These are phyloP conservation scores for Bryum argenteum DNA, from an alignment of 225 moss, liverwort and hornwort genomes.

Conservation along the genomic window DNA sequence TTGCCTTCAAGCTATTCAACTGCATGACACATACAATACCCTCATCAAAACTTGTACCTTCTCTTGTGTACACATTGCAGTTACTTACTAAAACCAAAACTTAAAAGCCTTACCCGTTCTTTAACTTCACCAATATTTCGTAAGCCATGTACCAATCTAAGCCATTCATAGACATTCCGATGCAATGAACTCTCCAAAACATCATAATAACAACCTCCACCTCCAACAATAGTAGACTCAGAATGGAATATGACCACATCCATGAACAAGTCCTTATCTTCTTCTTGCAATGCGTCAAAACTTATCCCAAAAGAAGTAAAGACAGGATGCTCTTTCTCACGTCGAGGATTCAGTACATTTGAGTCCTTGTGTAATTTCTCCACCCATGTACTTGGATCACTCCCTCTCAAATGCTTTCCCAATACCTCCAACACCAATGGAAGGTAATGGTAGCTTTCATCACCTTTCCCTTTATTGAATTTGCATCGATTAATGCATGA, in stretches of 20 bases:
- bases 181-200: background rate
- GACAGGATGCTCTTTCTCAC: background rate
- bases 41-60: background rate
- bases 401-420: background rate
- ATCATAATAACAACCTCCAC: background rate
- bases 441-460: background rate
- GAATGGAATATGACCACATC: background rate
- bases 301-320: slow-evolving; percentile 4
- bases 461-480: background rate
- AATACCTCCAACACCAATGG: slow-evolving; percentile 3
- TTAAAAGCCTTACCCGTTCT: background rate
- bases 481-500: background rate
- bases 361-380: background rate
- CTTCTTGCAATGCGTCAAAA: background rate
- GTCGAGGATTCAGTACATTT: background rate
- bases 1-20: background rate
- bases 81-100: background rate
- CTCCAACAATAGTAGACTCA: background rate
- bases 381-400: background rate
- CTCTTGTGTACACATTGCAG: no score
- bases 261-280: slow-evolving; percentile 1
- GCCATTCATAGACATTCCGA: background rate
- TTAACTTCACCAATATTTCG: background rate
- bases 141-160: background rate
- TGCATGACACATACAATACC: background rate